Base-by-base conservation (phyloP, 108 stramenopile species). In the Nitzschia putrida region DNA sequence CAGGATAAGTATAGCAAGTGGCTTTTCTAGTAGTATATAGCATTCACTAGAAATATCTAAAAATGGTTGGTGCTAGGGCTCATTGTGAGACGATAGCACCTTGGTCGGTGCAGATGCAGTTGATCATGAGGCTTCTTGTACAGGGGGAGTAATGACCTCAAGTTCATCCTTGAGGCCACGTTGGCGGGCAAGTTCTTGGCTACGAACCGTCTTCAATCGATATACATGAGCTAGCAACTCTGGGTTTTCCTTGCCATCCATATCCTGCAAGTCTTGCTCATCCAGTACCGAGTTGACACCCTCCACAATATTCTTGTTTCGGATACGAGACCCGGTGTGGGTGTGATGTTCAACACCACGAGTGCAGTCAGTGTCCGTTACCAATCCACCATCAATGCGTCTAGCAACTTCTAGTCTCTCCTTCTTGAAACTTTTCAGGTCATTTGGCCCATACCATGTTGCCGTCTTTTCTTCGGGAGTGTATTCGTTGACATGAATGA, bases 151-250 rank as follows among this genome's bases (percentile, higher is more conserved):
- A 4, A 34, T 55, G 18, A 60, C 58, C 13, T 38, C 58, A 2
- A 34, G 38, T 3, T 64, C 21, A 64, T 64, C 20, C 22, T 44
- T 64, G 9, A 64, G 20, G 18, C 43, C 63, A 13, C 42, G 44
- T 7, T 64, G 2, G 44, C 24, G 40, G 9, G 63, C 63, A 20
- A 41, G 38, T 21, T 21, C 23, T 42, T 64, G 22, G 20, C 63
- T 47, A 1, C 16, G 44, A 13, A 24, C 20, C 18, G 63, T 41
- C 8, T 44, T 14, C 13, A 64, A 10, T 10, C 9, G 14, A 24
- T 64, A 64, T n/a, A 41, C 41, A 11, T 64, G 43, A 1, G 63
- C 63, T 1, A 64, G n/a, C 44, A 24, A 18, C 20, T 47, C 63
- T 18, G 22, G 18, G 22, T 64, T 47, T 64, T 25, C 44, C 13